Evolutionary conservation across 768 basidiomycete genomes (phyloP).

Genomic region (Mycena polygramma): DNA sequence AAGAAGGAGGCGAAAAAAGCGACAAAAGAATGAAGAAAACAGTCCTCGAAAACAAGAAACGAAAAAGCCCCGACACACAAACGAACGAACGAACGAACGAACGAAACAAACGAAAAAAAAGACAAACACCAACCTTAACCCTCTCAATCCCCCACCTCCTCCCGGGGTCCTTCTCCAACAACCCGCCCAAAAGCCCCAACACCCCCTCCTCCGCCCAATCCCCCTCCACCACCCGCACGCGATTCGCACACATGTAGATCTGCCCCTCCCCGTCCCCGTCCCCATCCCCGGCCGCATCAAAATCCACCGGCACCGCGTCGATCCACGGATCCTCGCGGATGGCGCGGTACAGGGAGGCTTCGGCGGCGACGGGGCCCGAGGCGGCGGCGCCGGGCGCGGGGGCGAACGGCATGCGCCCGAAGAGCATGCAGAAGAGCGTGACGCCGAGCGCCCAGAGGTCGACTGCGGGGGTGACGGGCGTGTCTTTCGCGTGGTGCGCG

Average conservation of each 20-base stretch:
- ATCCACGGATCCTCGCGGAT: slow-evolving; percentile 31
- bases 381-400: slow-evolving; percentile 32
- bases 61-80: no score
- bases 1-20: no score
- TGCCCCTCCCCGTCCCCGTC: not conserved
- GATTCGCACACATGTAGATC: slow-evolving; percentile 14
- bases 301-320: no score
- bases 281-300: not conserved
- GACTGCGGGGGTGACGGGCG: slow-evolving; percentile 86
- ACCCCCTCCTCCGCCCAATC: slow-evolving; percentile 25
- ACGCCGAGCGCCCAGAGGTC: slow-evolving; percentile 99
- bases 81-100: no score
- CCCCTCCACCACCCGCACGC: not conserved
- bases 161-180: slow-evolving; percentile 23
- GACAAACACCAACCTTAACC: slow-evolving; percentile 34
- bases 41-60: no score
- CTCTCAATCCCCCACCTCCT: slow-evolving; percentile 17
- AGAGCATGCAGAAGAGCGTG: slow-evolving; percentile 94
- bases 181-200: slow-evolving; percentile 8
- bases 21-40: no score
- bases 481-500: not conserved
- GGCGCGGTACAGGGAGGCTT: slow-evolving; percentile 25
- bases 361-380: slow-evolving; percentile 15
- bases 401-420: slow-evolving; percentile 85
- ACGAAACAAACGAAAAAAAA: no score